A percentile compares a stretch with the other conserved stretches of the same genome.
Conservation (phyloP, 192 early-diverging fungal species). For the Anaeromyces robustus region DNA sequence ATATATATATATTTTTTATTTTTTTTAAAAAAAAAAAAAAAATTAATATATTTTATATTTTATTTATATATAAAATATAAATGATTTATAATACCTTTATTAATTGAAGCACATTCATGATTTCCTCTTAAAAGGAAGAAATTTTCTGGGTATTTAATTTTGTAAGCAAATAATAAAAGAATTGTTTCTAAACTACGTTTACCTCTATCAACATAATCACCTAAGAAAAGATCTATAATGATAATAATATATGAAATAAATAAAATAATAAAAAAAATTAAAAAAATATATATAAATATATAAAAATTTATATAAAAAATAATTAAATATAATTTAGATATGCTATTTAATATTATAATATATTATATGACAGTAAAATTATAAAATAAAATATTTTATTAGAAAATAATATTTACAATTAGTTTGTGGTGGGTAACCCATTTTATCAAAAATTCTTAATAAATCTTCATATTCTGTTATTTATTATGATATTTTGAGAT, state of each 20-base stretch:
- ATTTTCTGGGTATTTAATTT: constrained; percentile 93
- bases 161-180: constrained; percentile 81
- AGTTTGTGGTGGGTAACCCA: constrained; percentile 77
- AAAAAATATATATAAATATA: too few species aligned
- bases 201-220: constrained; percentile 96
- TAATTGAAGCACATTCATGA: constrained; percentile 89
- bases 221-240: constrained; percentile 12
- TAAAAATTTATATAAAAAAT: too few species aligned
- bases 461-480: constrained; percentile 64
- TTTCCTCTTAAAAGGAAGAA: constrained; percentile 95
- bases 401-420: constrained; percentile 90
- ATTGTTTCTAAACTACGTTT: constrained; percentile 92
- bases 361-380: too few species aligned
- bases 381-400: too few species aligned
- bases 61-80: not conserved
- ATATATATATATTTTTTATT: not conserved
- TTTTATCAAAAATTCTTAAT: constrained; percentile 79
- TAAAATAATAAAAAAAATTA: too few species aligned
- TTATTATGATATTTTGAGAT: too few species aligned
- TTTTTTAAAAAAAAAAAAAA: too few species aligned
- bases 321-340: too few species aligned
- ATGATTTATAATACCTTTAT: constrained; percentile 35
- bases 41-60: too few species aligned
- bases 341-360: too few species aligned
- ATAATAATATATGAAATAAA: too few species aligned